A percentile compares a stretch with the other conserved stretches of the same genome.
phyloP scores from a whole-genome alignment of 768 basidiomycete genomes.

The Russula dissimulans region DNA sequence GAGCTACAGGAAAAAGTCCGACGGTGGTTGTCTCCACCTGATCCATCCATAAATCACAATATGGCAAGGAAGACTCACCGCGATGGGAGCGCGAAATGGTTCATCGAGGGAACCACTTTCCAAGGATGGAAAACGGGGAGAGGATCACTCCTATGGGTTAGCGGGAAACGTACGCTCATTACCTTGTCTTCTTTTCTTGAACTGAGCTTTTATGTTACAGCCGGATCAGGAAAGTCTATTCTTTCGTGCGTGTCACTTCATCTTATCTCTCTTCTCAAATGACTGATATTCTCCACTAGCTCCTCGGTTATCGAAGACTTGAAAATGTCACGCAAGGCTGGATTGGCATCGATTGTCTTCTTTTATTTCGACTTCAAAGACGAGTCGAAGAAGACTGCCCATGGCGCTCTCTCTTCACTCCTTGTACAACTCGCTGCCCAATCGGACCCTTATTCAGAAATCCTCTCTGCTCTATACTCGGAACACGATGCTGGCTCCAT shows the following conservation, averaged over 20 bases:
- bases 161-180: neutral
- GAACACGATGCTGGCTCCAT: neutral
- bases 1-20: neutral
- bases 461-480: neutral
- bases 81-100: neutral
- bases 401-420: neutral
- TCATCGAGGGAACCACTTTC: neutral
- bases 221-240: neutral
- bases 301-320: neutral
- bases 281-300: neutral
- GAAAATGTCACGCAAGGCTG: no score
- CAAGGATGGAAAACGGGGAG: neutral
- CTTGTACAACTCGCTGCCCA: neutral
- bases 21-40: neutral
- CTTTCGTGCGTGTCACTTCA: neutral
- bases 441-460: neutral
- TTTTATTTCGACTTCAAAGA: neutral
- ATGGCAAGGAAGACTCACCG: neutral
- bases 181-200: no score
- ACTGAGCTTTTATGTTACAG: neutral
- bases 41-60: neutral
- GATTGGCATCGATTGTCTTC: neutral
- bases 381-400: neutral
- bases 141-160: neutral
- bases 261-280: no score